Evolutionary conservation across 495 filamentous ascomycete species (phyloP).

Genomic region (Penicillium alfredii): DNA sequence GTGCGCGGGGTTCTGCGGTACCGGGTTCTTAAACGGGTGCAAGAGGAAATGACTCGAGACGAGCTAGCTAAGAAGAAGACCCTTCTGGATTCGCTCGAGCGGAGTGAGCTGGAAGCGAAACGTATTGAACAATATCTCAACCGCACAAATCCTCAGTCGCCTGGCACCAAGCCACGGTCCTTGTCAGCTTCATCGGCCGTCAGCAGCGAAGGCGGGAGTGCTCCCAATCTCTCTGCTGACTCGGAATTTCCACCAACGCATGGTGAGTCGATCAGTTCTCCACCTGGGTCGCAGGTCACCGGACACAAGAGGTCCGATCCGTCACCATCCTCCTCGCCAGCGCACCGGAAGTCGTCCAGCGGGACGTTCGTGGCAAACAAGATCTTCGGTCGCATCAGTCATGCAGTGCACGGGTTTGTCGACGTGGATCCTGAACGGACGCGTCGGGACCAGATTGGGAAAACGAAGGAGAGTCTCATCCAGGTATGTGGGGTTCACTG

Average conservation of each 20-base stretch:
- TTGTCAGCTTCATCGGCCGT: constrained; percentile 50
- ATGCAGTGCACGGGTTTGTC: constrained; percentile 91
- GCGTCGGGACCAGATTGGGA: constrained; percentile 86
- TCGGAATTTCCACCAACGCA: constrained; percentile 93
- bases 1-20: constrained; percentile 85
- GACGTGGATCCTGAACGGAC: constrained; percentile 94
- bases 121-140: constrained; percentile 88
- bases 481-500: constrained; percentile 41
- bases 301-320: constrained; percentile 27
- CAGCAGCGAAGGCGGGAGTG: constrained; percentile 39
- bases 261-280: constrained; percentile 54
- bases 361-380: constrained; percentile 82
- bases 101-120: constrained; percentile 83
- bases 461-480: constrained; percentile 71
- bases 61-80: constrained; percentile 76
- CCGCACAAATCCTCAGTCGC: constrained; percentile 48
- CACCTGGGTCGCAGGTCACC: constrained; percentile 48
- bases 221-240: constrained; percentile 67
- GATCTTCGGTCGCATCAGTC: constrained; percentile 90
- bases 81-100: constrained; percentile 75
- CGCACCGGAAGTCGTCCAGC: constrained; percentile 66
- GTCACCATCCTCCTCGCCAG: constrained; percentile 23
- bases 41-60: constrained; percentile 95
- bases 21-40: constrained; percentile 83
- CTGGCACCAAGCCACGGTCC: constrained; percentile 54